phyloP scores from a whole-genome alignment of 192 early-diverging fungal genomes.

The Dissophora globulifera region DNA sequence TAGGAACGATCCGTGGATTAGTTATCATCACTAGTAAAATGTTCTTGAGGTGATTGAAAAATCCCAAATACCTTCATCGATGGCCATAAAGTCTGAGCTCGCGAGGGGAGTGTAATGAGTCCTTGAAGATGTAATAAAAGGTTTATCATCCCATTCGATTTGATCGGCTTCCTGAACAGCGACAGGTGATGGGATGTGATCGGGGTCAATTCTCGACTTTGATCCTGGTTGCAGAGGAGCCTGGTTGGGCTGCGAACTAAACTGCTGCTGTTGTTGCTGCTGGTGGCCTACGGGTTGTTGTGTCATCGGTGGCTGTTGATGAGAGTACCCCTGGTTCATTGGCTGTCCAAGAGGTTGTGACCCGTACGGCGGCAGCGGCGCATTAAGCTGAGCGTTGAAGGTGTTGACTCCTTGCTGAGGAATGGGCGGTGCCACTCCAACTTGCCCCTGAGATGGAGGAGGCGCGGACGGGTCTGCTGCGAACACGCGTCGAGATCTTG shows the following conservation, averaged over 20 bases:
- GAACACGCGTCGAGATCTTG: conserved; percentile 45
- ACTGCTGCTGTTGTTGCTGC: conserved; percentile 32
- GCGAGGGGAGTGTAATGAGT: conserved; percentile 78
- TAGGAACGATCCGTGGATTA: not conserved
- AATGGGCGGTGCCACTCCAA: conserved; percentile 18
- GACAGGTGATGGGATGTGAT: conserved; percentile 92
- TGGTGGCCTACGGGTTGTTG: conserved; percentile 41
- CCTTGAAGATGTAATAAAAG: conserved; percentile 79
- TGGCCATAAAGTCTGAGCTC: conserved; percentile 78
- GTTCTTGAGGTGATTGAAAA: no score
- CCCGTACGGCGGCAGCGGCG: conserved; percentile 28
- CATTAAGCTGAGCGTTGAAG: conserved; percentile 5
- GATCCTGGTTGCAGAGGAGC: conserved; percentile 41
- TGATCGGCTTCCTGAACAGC: conserved; percentile 88
- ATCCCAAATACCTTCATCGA: conserved; percentile 96
- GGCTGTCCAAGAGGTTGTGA: conserved; percentile 26
- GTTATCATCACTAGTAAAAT: no score
- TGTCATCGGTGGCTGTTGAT: conserved; percentile 47
- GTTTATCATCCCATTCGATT: conserved; percentile 65
- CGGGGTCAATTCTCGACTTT: conserved; percentile 87
- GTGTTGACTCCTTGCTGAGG: conserved; percentile 30
- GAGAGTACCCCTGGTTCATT: conserved; percentile 30
- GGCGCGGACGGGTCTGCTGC: conserved; percentile 25
- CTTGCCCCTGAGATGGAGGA: conserved; percentile 22
- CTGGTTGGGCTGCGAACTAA: conserved; percentile 31